These are phyloP conservation scores for Psilocybe azurescens DNA, from an alignment of 768 basidiomycete species.

Conservation along the genomic window DNA sequence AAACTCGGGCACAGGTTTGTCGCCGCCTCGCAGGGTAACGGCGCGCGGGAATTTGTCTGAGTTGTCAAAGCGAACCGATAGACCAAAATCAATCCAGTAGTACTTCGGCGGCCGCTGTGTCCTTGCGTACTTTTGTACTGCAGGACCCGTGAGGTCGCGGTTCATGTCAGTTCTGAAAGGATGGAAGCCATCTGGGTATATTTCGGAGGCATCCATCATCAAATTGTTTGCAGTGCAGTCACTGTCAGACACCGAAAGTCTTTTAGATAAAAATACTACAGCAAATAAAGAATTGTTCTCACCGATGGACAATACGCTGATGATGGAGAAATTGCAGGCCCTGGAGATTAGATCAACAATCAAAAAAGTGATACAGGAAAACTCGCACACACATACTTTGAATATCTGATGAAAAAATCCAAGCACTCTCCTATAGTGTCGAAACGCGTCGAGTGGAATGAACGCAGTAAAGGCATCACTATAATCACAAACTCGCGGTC, in stretches of 20 bases:
- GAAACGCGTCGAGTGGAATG: slow-evolving; percentile 31
- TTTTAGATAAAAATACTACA: neutral
- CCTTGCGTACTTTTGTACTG: slow-evolving; percentile 19
- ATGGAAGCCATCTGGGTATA: slow-evolving; percentile 24
- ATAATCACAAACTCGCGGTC: slow-evolving; percentile 23
- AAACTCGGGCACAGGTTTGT: slow-evolving; percentile 43
- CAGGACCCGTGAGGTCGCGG: slow-evolving; percentile 21
- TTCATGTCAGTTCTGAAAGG: slow-evolving; percentile 21
- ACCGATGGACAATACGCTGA: slow-evolving; percentile 40
- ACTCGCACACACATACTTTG: slow-evolving; percentile 24
- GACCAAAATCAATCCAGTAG: slow-evolving; percentile 43
- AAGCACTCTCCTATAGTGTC: slow-evolving; percentile 40
- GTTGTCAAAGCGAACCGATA: slow-evolving; percentile 33
- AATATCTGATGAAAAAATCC: slow-evolving; percentile 37
- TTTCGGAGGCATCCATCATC: slow-evolving; percentile 22
- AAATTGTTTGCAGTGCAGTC: slow-evolving; percentile 20
- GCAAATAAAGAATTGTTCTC: slow-evolving; percentile 5
- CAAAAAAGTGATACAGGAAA: slow-evolving; percentile 14
- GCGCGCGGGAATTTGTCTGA: slow-evolving; percentile 28
- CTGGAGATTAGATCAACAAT: slow-evolving; percentile 17
- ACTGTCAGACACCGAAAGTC: slow-evolving; percentile 5
- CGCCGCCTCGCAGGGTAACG: slow-evolving; percentile 40
- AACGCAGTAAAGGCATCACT: slow-evolving; percentile 34
- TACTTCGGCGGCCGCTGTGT: slow-evolving; percentile 36
- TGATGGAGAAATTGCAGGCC: slow-evolving; percentile 41